phyloP scores from a whole-genome alignment of 176 grass and related monocot genomes.

The Carex cristatella region DNA sequence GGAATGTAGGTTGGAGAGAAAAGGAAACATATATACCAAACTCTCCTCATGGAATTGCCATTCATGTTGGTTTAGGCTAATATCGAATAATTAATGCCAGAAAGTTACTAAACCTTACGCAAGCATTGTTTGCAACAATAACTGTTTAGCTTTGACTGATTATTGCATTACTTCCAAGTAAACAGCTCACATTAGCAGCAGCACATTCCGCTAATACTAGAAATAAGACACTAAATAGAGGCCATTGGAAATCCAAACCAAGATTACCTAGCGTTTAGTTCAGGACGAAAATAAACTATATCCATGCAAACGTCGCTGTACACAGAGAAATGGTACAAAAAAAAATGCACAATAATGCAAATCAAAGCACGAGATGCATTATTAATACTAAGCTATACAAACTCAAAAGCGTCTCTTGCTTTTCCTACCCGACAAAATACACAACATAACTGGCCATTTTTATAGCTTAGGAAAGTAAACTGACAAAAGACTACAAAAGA shows the following conservation, averaged over 20 bases:
- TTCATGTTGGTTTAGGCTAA: neutral
- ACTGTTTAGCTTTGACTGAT: neutral
- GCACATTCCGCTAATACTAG: neutral
- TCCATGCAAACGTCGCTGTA: neutral
- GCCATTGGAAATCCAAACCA: neutral
- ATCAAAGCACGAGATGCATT: constrained; percentile 16
- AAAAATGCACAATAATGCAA: neutral
- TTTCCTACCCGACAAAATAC: constrained; percentile 21
- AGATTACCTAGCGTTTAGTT: neutral
- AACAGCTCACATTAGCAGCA: neutral
- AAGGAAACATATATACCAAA: neutral
- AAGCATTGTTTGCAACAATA: neutral
- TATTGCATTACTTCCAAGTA: neutral
- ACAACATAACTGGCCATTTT: constrained; percentile 16
- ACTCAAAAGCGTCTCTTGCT: constrained; percentile 7
- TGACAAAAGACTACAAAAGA: neutral
- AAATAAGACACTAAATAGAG: neutral
- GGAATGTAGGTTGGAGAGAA: neutral
- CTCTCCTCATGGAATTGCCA: neutral
- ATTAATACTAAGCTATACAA: constrained; percentile 27
- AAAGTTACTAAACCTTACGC: neutral
- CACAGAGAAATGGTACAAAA: neutral
- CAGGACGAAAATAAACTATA: neutral
- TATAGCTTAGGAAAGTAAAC: constrained; percentile 19
- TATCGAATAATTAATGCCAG: neutral